phyloP scores from a whole-genome alignment of 768 basidiomycete genomes.

The Hemileccinum impolitum region DNA sequence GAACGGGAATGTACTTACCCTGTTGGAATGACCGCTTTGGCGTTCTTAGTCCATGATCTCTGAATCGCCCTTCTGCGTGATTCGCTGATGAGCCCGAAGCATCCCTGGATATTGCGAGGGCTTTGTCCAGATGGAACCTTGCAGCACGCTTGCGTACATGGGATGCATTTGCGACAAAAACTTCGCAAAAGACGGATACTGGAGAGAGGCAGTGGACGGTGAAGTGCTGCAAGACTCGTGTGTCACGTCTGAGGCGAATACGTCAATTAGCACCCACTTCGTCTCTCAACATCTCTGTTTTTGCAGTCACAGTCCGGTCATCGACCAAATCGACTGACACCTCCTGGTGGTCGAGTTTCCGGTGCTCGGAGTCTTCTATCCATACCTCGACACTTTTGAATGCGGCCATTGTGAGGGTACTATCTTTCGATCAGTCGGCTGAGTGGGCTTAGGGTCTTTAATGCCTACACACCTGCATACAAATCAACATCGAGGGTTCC shows the following conservation, averaged over 20 bases:
- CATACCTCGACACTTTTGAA: conserved; percentile 16
- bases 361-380: conserved; percentile 14
- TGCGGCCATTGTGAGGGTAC: conserved; percentile 11
- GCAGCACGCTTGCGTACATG: conserved; percentile 7
- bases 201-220: conserved; percentile 17
- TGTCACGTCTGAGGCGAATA: not conserved
- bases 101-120: not conserved
- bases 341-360: conserved; percentile 2
- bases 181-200: conserved; percentile 15
- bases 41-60: conserved; percentile 8
- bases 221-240: conserved; percentile 2
- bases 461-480: conserved; percentile 5
- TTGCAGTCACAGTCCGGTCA: conserved; percentile 9
- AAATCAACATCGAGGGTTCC: not conserved
- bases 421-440: not conserved
- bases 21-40: not conserved
- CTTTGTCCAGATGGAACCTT: conserved; percentile 13
- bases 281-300: conserved; percentile 6
- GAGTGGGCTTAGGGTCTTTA: not conserved
- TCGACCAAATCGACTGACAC: conserved; percentile 11
- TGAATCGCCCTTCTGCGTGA: not conserved
- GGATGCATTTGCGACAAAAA: conserved; percentile 4
- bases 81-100: conserved; percentile 5
- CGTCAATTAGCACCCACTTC: conserved; percentile 5
- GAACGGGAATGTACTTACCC: not conserved